Evolutionary conservation across 176 grass and related monocot genomes (phyloP).

Genomic region (Neostapfia colusana): DNA sequence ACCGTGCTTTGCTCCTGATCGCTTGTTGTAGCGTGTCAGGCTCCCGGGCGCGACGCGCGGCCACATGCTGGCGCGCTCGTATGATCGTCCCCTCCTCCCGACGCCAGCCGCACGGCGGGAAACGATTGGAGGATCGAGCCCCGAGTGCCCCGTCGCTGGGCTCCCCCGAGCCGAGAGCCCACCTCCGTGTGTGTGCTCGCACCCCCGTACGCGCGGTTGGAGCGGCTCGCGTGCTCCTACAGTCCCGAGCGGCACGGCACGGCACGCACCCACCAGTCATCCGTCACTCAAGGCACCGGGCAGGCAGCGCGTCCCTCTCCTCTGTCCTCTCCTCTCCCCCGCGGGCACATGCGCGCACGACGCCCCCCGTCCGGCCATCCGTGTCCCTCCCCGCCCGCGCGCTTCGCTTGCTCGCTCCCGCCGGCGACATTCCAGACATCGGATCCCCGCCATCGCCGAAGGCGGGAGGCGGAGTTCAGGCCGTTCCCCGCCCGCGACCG

Average conservation of each 20-base stretch:
- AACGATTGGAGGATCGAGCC: background rate
- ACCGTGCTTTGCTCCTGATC: background rate
- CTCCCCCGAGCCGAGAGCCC: background rate
- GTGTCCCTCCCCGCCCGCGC: background rate
- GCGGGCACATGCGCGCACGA: background rate
- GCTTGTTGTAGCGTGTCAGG: background rate
- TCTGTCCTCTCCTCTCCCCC: background rate
- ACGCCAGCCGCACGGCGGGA: background rate
- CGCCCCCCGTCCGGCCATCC: background rate
- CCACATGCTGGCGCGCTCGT: background rate
- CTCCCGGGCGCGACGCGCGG: too few relatives aligned
- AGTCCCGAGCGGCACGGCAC: background rate
- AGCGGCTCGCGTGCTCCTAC: background rate
- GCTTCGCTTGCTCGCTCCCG: background rate
- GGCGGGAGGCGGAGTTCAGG: slow-evolving; percentile 28
- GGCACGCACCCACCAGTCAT: background rate
- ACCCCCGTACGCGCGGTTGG: background rate
- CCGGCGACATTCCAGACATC: slow-evolving; percentile 1
- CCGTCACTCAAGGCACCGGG: background rate
- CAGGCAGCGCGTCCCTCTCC: background rate
- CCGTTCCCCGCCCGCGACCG: slow-evolving; percentile 26
- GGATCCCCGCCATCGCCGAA: slow-evolving; percentile 28
- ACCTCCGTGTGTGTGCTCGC: background rate
- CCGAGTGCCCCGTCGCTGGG: background rate
- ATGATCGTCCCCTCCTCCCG: background rate